Base-by-base conservation (phyloP, 163 green algal species). In the Scenedesmus sp. region DNA sequence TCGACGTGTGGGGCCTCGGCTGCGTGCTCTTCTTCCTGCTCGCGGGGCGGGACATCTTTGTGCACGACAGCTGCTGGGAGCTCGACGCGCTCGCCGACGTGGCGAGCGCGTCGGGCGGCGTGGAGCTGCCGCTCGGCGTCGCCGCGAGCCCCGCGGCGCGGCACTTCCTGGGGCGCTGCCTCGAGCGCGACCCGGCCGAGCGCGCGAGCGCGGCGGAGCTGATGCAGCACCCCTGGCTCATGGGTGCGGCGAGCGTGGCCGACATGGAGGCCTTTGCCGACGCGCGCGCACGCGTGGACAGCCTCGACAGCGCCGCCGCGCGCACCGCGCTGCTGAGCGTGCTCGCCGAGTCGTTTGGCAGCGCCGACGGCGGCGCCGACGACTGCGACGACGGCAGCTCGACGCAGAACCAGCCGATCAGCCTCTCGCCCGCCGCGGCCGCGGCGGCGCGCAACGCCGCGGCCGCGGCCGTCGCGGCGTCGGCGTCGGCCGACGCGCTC, bases 1-100 rank as follows among this genome's bases (percentile, higher is more conserved):
- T 77, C 29, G 87, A 91, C 64, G 60, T 91, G 28, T 91, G 87
- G 87, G 81, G 84, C 0, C 71, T 91, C 0, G 87, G 87, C 48
- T 87, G 83, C 36, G 71, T 89, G 33, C 74, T 91, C 60, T 87
- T 83, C 78, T 71, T 75, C 62, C 82, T 77, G 57, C 42, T 83
- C 17, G 54, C 75, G 17, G 75, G 75, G 15, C 64, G 75, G 14
- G 75, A 83, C 45, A 48, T 83, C 22, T 77, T 83, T 24, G 47
- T 70, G 28, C 42, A 63, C 64, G 65, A 63, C 56, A 47, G 18
- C 54, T 53, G 31, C 29, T 83, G 75, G 75, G 75, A 83, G 64
- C 64, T 83, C 4, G 42, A 71, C 11, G 60, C 39, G 3, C 56
- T 83, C 4, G 75, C 75, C 36, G 75, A 83, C 29, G 51, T 83